Percentiles rank a stretch among this genome's conserved stretches.
These are phyloP conservation scores for Sordariomycetes sp. DNA, from an alignment of 2,329 filamentous ascomycete genomes.

Conservation along the genomic window DNA sequence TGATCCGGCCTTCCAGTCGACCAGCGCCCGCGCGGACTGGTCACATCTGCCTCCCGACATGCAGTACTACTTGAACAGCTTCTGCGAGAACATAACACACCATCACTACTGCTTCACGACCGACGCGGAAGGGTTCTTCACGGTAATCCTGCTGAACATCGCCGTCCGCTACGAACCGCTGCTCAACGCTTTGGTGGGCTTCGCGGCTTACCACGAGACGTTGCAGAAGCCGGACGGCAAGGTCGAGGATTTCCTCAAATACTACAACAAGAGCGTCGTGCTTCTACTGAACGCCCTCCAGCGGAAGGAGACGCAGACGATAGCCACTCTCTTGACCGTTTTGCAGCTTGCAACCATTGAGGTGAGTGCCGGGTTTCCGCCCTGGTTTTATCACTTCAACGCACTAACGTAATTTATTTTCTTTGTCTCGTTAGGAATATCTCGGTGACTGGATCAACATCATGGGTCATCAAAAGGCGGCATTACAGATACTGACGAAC, in stretches of 20 bases:
- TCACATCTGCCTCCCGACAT: conserved; percentile 53
- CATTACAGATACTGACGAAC: conserved; percentile 64
- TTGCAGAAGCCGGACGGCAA: conserved; percentile 57
- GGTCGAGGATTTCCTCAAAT: conserved; percentile 71
- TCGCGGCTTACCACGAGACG: conserved; percentile 76
- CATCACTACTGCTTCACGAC: conserved; percentile 72
- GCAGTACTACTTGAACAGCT: conserved; percentile 68
- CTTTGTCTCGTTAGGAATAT: conserved; percentile 54
- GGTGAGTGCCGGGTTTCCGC: conserved; percentile 33
- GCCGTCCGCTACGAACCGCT: conserved; percentile 67
- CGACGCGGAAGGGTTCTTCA: conserved; percentile 62
- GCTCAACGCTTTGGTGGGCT: conserved; percentile 76
- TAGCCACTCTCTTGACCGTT: conserved; percentile 73
- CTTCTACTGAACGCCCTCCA: conserved; percentile 60
- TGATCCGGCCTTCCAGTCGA: conserved; percentile 7
- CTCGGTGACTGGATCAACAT: conserved; percentile 93
- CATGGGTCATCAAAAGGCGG: conserved; percentile 83
- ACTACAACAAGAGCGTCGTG: conserved; percentile 81
- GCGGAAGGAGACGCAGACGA: conserved; percentile 54
- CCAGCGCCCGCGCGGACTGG: conserved; percentile 27
- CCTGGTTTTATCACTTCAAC: not conserved
- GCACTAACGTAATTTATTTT: conserved; percentile 7
- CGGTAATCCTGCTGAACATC: conserved; percentile 53
- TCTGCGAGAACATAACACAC: conserved; percentile 61
- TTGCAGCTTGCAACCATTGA: conserved; percentile 89